phyloP scores from a whole-genome alignment of 352 stramenopile genomes.

The Blastocystis sp. region DNA sequence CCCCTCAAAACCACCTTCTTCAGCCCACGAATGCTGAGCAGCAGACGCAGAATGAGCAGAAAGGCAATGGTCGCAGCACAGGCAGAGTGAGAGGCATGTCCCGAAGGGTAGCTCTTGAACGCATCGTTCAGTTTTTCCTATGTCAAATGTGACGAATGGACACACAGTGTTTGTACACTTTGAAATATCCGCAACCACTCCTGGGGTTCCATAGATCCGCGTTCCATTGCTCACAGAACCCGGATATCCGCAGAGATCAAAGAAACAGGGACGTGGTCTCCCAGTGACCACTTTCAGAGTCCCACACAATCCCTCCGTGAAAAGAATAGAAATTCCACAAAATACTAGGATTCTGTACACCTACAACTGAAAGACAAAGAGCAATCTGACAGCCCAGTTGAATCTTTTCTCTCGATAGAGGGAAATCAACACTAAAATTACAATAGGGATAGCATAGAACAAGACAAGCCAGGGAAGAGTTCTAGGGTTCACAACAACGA shows the following conservation, averaged over 20 bases:
- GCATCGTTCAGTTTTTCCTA: slow-evolving; percentile 3
- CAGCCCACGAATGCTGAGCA: background rate
- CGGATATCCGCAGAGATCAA: background rate
- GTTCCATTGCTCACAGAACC: background rate
- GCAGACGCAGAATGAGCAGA: background rate
- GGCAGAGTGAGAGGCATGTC: background rate
- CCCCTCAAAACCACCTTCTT: background rate
- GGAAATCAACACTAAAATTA: background rate
- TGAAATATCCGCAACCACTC: background rate
- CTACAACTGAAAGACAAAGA: background rate
- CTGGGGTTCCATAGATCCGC: background rate
- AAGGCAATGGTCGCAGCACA: background rate
- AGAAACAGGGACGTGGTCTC: slow-evolving; percentile 38
- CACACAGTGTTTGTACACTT: background rate
- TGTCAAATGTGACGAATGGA: background rate
- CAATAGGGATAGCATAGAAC: background rate
- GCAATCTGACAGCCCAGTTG: background rate
- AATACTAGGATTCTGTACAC: background rate
- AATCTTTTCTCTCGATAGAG: background rate
- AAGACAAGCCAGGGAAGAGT: background rate
- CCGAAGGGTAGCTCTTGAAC: slow-evolving; percentile 6
- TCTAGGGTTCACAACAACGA: background rate
- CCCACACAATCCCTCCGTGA: background rate
- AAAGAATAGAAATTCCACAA: background rate
- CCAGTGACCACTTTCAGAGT: background rate